Base-by-base conservation (phyloP, 1,284 basidiomycete genomes). In the Ceratobasidium papillatum region DNA sequence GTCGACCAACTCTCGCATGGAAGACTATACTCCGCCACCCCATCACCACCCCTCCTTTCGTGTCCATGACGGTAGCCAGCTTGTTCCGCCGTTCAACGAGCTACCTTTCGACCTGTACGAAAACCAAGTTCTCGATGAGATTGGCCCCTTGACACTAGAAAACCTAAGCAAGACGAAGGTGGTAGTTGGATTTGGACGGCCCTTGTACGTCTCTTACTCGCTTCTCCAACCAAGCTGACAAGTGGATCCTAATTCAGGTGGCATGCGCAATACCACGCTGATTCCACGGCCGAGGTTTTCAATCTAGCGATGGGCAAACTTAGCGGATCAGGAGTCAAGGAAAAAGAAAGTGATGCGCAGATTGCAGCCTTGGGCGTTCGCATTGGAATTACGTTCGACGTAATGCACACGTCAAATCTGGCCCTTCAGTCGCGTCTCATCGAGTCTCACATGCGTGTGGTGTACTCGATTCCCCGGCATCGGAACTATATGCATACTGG, bases 401-500 rank as follows among this genome's bases (percentile, higher is more conserved):
- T 12, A 27, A 47, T 14, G 19, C 22, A 12, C 30, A 1, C 27
- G 9, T 1, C 41, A 12, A 12, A 14, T 25, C 25, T 19, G 3
- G 19, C 17, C 5, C 25, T 27, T 12, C 7, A 64, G 41, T 64
- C 62, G 30, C 19, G 49, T 14, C 49, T 62, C 4, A 47, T 66
- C 59, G 75, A 75, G 11, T 36, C 59, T 2, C 76, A 77, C 45
- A 68, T 77, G 63, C 76, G 74, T 11, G 54, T 75, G 2, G 72
- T 54, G 11, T 78, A 72, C 51, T 73, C 76, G 1, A 47, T 77
- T 36, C 77, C 78, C 9, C 2, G 45, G 22, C 56, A 76, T 62
- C 77, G 74, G 5, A 71, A 59, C 17, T 77, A 74, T 38, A 30
- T 78, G 25, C 47, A 58, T 8, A 54, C 77, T 19, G 77, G 78